phyloP scores from a whole-genome alignment of 108 stramenopile species.

The Skeletonema potamos region DNA sequence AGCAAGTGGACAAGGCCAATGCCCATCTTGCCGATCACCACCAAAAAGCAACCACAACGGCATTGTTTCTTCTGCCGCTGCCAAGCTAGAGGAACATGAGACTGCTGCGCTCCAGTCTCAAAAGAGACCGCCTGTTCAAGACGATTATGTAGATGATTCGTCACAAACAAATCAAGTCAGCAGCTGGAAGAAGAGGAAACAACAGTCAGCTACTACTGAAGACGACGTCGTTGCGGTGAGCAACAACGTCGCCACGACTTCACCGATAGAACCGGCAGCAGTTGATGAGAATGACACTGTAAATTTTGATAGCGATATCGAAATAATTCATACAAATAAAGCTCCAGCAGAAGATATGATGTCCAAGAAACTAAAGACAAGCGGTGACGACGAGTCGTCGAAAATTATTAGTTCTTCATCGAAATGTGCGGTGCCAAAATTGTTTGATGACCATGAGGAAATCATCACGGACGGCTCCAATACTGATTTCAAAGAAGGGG shows the following conservation, averaged over 20 bases:
- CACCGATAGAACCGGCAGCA: too few species aligned
- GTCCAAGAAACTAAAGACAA: slow-evolving; percentile 2
- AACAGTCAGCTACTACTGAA: neutral
- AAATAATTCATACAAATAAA: neutral
- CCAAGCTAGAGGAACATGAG: neutral
- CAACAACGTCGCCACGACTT: too few species aligned
- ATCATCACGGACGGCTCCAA: neutral
- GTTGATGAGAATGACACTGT: neutral
- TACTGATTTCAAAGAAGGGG: neutral
- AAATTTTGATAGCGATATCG: neutral
- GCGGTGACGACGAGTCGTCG: neutral
- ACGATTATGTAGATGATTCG: neutral
- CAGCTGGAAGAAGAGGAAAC: neutral
- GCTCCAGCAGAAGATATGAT: neutral
- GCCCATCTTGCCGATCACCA: neutral
- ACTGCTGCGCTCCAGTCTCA: neutral
- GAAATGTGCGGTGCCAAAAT: neutral
- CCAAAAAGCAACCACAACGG: neutral
- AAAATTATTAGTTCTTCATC: neutral
- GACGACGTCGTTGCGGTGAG: too few species aligned
- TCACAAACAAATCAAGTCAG: neutral
- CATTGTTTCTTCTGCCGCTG: neutral
- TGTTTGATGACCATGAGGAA: neutral
- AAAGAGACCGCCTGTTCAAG: neutral
- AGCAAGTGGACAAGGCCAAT: neutral